Percentiles rank a stretch among this genome's conserved stretches.
Evolutionary conservation across 2,329 filamentous ascomycete species (phyloP).

Genomic region (Amauroascus verrucosus): DNA sequence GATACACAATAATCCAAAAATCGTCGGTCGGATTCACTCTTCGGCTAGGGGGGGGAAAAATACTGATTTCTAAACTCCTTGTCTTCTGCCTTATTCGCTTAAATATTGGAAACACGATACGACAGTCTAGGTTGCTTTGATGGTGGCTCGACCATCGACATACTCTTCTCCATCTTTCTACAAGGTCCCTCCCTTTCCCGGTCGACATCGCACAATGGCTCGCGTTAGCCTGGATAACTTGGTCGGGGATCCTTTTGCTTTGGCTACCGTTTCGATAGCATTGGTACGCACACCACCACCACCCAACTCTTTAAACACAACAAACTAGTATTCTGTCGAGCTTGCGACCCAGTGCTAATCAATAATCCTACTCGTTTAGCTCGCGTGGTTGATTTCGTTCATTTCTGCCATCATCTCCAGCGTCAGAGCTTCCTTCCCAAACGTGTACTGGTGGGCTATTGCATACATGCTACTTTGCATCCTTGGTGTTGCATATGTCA

Average conservation of each 20-base stretch:
- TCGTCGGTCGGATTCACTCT: too few species aligned
- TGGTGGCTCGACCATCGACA: slow-evolving; percentile 19
- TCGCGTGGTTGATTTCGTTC: slow-evolving; percentile 91
- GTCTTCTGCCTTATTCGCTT: too few species aligned
- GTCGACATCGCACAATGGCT: slow-evolving; percentile 39
- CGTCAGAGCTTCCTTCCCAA: slow-evolving; percentile 53
- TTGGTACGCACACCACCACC: slow-evolving; percentile 50
- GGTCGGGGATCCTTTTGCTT: slow-evolving; percentile 87
- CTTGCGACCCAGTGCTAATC: not conserved
- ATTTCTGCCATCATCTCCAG: slow-evolving; percentile 70
- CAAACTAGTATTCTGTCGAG: too few species aligned
- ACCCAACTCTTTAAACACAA: too few species aligned
- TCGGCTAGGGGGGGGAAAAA: too few species aligned
- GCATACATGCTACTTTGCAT: slow-evolving; percentile 81
- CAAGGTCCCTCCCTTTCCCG: slow-evolving; percentile 19
- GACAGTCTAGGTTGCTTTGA: slow-evolving; percentile 14
- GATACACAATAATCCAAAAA: too few species aligned
- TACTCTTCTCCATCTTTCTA: slow-evolving; percentile 19
- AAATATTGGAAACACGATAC: not conserved
- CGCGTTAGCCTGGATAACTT: slow-evolving; percentile 75
- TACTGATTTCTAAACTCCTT: too few species aligned
- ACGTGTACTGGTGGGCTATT: slow-evolving; percentile 85
- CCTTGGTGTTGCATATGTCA: slow-evolving; percentile 65
- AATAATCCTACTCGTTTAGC: slow-evolving; percentile 41
- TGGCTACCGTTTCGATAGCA: slow-evolving; percentile 86